A percentile compares a stretch with the other conserved stretches of the same genome.
Evolutionary conservation across 1,139 yeast genomes (phyloP).

Genomic region (Zygosaccharomyces sapae): DNA sequence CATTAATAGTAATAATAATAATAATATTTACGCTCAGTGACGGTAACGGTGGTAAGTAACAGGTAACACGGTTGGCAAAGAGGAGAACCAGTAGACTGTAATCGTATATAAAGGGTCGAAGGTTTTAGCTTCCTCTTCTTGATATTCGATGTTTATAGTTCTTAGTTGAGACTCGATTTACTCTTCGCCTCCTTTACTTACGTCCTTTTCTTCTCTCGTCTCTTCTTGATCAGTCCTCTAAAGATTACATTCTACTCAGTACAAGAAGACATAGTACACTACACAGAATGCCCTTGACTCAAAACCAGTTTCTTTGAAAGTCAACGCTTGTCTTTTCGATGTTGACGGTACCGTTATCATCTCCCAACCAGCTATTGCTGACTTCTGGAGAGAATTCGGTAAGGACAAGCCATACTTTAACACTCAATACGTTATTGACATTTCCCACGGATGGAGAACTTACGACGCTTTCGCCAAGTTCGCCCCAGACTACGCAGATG

Average conservation of each 20-base stretch:
- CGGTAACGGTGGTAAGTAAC: too few relatives aligned
- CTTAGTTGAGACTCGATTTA: too few relatives aligned
- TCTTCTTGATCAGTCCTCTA: background rate
- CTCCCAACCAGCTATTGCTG: slow-evolving; percentile 78
- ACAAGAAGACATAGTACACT: too few relatives aligned
- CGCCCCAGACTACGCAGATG: slow-evolving; percentile 70
- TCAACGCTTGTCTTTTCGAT: slow-evolving; percentile 57
- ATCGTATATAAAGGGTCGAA: background rate
- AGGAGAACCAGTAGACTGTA: too few relatives aligned
- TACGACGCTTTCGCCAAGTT: slow-evolving; percentile 69
- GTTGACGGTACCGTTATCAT: slow-evolving; percentile 83
- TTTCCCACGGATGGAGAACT: slow-evolving; percentile 81
- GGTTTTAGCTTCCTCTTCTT: too few relatives aligned
- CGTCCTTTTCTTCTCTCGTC: too few relatives aligned
- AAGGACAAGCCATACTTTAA: slow-evolving; percentile 65
- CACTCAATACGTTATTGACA: slow-evolving; percentile 64
- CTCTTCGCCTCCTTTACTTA: background rate
- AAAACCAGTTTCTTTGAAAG: slow-evolving; percentile 33
- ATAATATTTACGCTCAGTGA: too few relatives aligned
- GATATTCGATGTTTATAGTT: too few relatives aligned
- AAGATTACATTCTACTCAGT: too few relatives aligned
- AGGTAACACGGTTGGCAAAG: too few relatives aligned
- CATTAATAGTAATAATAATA: too few relatives aligned
- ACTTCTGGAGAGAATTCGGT: slow-evolving; percentile 73
- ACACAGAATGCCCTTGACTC: slow-evolving; percentile 28